Evolutionary conservation across 2,329 filamentous ascomycete genomes (phyloP).

Genomic region (Xylariaceae sp.): DNA sequence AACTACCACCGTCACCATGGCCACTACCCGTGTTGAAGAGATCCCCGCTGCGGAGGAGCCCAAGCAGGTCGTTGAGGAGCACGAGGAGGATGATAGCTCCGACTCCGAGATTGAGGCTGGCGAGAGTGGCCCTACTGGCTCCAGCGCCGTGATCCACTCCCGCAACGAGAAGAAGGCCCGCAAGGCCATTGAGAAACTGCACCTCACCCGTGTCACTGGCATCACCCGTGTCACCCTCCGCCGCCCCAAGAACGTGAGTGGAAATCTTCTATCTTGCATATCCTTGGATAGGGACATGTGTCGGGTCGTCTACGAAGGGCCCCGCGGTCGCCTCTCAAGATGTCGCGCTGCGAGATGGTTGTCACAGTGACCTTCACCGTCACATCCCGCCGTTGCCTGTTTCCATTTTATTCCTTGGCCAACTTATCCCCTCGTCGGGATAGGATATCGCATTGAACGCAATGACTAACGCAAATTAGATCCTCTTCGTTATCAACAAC

Average conservation of each 20-base stretch:
- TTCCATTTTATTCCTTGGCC: constrained; percentile 56
- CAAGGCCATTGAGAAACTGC: constrained; percentile 98
- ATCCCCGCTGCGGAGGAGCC: constrained; percentile 78
- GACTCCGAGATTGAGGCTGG: constrained; percentile 73
- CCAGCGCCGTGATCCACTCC: constrained; percentile 87
- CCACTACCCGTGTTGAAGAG: constrained; percentile 97
- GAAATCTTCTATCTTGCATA: not conserved
- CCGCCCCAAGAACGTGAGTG: constrained; percentile 96
- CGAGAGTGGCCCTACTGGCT: constrained; percentile 67
- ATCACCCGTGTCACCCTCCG: constrained; percentile 98
- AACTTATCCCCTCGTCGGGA: constrained; percentile 34
- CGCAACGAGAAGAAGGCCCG: constrained; percentile 99
- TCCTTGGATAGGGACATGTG: not conserved
- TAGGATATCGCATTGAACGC: constrained; percentile 34
- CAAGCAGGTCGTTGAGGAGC: constrained; percentile 72
- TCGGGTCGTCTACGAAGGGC: not conserved
- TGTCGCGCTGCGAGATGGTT: no score
- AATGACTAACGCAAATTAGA: constrained; percentile 48
- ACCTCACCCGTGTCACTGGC: constrained; percentile 90
- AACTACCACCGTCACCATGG: constrained; percentile 53
- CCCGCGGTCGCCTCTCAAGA: no score
- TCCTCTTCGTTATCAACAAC: constrained; percentile 99
- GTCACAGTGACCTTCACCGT: no score
- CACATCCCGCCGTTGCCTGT: not conserved
- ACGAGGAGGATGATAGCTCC: constrained; percentile 62